Conservation (phyloP, 2,329 filamentous ascomycete species). For the Aspergillus arachidicola region DNA sequence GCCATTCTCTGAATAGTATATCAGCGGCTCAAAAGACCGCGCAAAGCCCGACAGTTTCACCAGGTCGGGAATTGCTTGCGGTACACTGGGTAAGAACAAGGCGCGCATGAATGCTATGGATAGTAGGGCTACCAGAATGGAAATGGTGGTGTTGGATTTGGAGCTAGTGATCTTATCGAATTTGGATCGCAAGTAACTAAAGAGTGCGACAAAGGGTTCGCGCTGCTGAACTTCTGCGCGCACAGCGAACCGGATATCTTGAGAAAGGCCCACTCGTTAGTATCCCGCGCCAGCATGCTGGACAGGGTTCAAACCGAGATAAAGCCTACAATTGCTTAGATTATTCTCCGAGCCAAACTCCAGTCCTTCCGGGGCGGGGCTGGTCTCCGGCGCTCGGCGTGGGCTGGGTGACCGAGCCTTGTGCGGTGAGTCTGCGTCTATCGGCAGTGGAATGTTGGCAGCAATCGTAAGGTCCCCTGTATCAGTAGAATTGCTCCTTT, state of each 20-base stretch:
- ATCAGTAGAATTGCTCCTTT: constrained; percentile 27
- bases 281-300: constrained; percentile 33
- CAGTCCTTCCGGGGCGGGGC: constrained; percentile 37
- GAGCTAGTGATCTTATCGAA: constrained; percentile 67
- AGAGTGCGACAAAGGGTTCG: constrained; percentile 76
- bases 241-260: constrained; percentile 86
- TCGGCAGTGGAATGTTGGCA: constrained; percentile 59
- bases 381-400: constrained; percentile 33
- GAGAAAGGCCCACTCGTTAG: constrained; percentile 32
- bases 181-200: constrained; percentile 64
- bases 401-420: constrained; percentile 61
- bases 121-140: constrained; percentile 63
- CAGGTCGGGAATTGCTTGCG: constrained; percentile 75
- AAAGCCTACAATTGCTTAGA: constrained; percentile 55
- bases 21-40: constrained; percentile 88
- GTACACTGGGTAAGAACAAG: constrained; percentile 68
- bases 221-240: constrained; percentile 86
- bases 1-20: constrained; percentile 91
- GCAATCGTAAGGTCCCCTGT: constrained; percentile 32
- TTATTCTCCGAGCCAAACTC: constrained; percentile 40
- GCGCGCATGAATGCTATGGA: constrained; percentile 67
- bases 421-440: constrained; percentile 57
- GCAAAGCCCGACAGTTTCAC: constrained; percentile 89
- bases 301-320: constrained; percentile 28
- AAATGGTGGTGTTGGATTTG: constrained; percentile 67